Evolutionary conservation across 768 basidiomycete species (phyloP), one percentile per base, ranked within the genome.

Genomic region (Tricholoma furcatifolium): DNA sequence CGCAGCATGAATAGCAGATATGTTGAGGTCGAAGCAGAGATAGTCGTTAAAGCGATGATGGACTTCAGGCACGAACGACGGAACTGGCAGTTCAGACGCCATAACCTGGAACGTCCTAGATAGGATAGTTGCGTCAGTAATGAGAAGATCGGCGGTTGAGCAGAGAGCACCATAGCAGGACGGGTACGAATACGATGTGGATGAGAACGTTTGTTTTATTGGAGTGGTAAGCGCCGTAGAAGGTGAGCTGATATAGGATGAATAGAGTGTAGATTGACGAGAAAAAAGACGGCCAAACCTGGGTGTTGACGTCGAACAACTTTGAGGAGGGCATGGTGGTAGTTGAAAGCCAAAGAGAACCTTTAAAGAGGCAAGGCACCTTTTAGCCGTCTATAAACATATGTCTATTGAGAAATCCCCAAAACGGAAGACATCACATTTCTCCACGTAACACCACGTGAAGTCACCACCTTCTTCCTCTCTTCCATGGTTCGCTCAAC

Each of bases 181-280:
- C 64, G 6, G 94, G 94, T 11, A 96, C 93, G 58, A 84, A 93
- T 54, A 91, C 63, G 60, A 94, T 75, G 68, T 98, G 96, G 56
- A 98, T 91, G 50, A 79, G 68, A 58, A 98, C 72, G 67, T 98
- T 98, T 56, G 83, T 71, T 23, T 82, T 82, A 67, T 96, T 87
- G 14, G 83, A 76, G 69, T 97, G 94, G 70, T 97, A 97, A 46
- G 93, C 87, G 17, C 92, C 93, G 67, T 98, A 98, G 76, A 96
- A 96, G 21, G 86, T 77, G 64, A 98, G 79, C 93, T 97, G 55
- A 21, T 47, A 50, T 30, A 30, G 46, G 51, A 43, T 61, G 27
- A 56, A 52, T 53, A 48, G 38, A 23, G n/a, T 21, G 15, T 45
- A 41, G 34, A 34, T 12, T n/a, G 34, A 27, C 35, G 23, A 47